Base-by-base conservation (phyloP, 1,139 yeast species). In the Wickerhamiella infanticola region DNA sequence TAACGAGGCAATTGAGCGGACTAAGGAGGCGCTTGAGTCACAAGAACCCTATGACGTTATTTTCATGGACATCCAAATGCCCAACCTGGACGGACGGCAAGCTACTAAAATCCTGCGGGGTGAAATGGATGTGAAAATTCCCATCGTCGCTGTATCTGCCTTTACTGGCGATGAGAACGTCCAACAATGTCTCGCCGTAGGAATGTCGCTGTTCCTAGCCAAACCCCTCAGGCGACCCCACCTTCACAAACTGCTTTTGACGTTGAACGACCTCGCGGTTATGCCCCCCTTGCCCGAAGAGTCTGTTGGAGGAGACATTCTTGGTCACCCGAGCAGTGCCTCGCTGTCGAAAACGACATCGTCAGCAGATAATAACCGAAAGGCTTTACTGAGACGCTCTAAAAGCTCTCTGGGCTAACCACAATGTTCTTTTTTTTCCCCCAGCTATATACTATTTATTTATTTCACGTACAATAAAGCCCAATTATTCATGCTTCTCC, bases 51-150 rank as follows among this genome's bases (percentile, higher is more conserved):
- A 69, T 59, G 90, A 84, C 56, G 65, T 88, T 45, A 76, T 88
- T 5, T 82, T 88, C 59, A 88, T 88, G 97, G 98, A 88, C 64
- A 90, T 88, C 39, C 97, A 88, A 63, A 88, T 88, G 97, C 97
- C 97, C 2, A 79, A 78, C 55, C 72, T 86, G 53, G 97, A 88
- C 61, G 98, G 98, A 3, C 67, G 84, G 36, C 68, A 77, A 37
- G 95, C 96, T 0, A 85, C 96, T 0, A 73, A 68, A 50, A 69
- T 73, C 59, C 81, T 88, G 39, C 69, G 95, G 45, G 63, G 68
- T 37, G 78, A 80, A 45, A 61, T 81, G 50, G 67, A 70, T 4
- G 82, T 71, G 57, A 60, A 62, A 0, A 74, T 75, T 2, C 95
- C 95, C 1, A 85, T 90, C 50, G 90, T 90, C 43, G 97, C 96